Base-by-base conservation (phyloP, 2,329 filamentous ascomycete species). In the Fusarium neocosmosporiellum region DNA sequence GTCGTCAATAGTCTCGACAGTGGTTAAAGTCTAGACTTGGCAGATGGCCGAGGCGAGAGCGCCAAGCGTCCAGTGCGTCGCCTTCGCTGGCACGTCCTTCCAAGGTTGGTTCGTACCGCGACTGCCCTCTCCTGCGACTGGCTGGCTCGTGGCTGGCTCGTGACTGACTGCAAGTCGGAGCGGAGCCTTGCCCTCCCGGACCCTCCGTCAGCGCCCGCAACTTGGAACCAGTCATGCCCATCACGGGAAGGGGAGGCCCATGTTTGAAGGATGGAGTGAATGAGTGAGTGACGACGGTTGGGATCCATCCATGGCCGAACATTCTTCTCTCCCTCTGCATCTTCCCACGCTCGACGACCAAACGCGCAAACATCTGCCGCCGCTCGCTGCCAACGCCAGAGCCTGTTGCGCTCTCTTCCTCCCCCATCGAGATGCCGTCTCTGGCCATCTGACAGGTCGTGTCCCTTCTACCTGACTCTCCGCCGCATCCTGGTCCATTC, bases 391-490 rank as follows among this genome's bases (percentile, higher is more conserved):
- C 50, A 37, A 20, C 55, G 50, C 22, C 50, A 62, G 58, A 54
- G 63, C 54, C 63, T 37, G 36, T 46, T 43, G 33, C 36, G 41
- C 33, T 65, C 31, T 34, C 37, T 50, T 34, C 61, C 60, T 43
- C 33, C n/a, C 31, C 33, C 37, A 63, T 31, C 65, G 67, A 72
- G 29, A 78, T 78, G 77, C 67, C 41, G 31, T 55, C 61, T 55
- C 43, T 39, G 62, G 33, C 54, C 57, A 55, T 66, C 54, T 77
- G 71, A 78, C 57, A 71, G 68, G 50, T 66, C 59, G 63, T 58
- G 70, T 60, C 55, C 65, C 68, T 37, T 59, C 53, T 71, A 50
- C 62, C 54, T 64, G 66, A 67, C 66, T 39, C 63, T 59, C 61
- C 43, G 55, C 43, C 62, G 67, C 70, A 71, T 65, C 65, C 59